Evolutionary conservation across 805 yeast genomes (phyloP), one percentile per base, ranked within the genome.

Genomic region (Lachancea fermentati): DNA sequence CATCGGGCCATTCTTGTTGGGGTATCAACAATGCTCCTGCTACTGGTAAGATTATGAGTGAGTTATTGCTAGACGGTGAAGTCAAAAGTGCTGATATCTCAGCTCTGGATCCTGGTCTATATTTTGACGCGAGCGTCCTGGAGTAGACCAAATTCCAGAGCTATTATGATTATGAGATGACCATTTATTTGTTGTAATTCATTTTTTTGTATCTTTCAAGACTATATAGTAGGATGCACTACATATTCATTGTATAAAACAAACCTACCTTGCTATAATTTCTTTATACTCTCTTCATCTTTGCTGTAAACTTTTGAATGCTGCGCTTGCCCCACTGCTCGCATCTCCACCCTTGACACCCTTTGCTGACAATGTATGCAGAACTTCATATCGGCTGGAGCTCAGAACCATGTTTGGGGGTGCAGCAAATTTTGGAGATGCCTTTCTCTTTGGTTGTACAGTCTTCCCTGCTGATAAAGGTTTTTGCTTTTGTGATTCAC

Each of bases 21-120:
- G 98, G 98, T 16, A 93, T 91, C 47, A 93, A 91, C 66, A 91
- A 93, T 62, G 96, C 96, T 0, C 97, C 97, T 1, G 97, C 85
- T 3, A 89, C 97, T 0, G 98, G 98, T n/a, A 79, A 86, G 56
- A 73, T 93, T 29, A 74, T 91, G 80, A 79, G 95, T 48, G 97
- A 91, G 64, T 55, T 91, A 40, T 62, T 91, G 34, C 62, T 91
- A 33, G 97, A 91, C 37, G 97, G 97, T 9, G 78, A 76, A 48
- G 82, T 83, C 6, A 70, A 64, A 28, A 76, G 86, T 44, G 93
- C 96, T 18, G 86, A 84, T 57, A 76, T 89, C 19, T 72, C 81
- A 24, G 84, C 89, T 4, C 71, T 93, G 39, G 94, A 87, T 58
- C 98, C 98, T 13, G 73, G 84, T 34, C 65, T 84, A 39, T 88